Percentiles rank a stretch among this genome's conserved stretches.
phyloP scores from a whole-genome alignment of 2,329 filamentous ascomycete genomes.

The Coniosporium tulheliwenetii region DNA sequence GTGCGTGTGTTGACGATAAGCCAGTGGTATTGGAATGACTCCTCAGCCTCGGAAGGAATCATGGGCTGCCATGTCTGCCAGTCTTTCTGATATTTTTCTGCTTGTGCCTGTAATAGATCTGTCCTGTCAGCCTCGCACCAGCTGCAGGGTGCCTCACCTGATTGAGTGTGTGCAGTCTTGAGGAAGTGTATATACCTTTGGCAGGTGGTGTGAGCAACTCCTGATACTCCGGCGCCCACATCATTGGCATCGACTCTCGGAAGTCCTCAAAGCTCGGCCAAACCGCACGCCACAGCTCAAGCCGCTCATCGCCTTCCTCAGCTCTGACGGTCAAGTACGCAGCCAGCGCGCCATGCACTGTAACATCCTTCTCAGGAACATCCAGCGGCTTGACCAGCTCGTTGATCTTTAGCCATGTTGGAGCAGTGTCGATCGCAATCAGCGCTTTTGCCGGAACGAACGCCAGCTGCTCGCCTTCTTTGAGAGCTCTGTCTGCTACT shows the following conservation, averaged over 20 bases:
- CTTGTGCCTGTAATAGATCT: conserved; percentile 39
- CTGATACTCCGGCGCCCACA: conserved; percentile 32
- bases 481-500: conserved; percentile 49
- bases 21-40: conserved; percentile 40
- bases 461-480: conserved; percentile 49
- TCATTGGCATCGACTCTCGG: conserved; percentile 37
- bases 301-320: conserved; percentile 29
- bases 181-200: conserved; percentile 6
- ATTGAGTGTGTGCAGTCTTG: not conserved
- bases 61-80: conserved; percentile 28
- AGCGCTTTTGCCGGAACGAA: conserved; percentile 49
- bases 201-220: conserved; percentile 21
- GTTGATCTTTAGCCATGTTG: no score
- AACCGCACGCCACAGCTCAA: conserved; percentile 46
- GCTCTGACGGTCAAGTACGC: conserved; percentile 42
- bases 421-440: conserved; percentile 40
- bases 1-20: conserved; percentile 44
- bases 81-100: conserved; percentile 33
- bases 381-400: conserved; percentile 30
- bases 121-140: conserved; percentile 1
- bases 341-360: conserved; percentile 60
- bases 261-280: conserved; percentile 52
- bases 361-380: conserved; percentile 34
- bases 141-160: not conserved
- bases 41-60: conserved; percentile 26